Percentiles rank a stretch among this genome's conserved stretches.
Evolutionary conservation across 2,329 filamentous ascomycete genomes (phyloP).

Genomic region (Fusarium newnesense): DNA sequence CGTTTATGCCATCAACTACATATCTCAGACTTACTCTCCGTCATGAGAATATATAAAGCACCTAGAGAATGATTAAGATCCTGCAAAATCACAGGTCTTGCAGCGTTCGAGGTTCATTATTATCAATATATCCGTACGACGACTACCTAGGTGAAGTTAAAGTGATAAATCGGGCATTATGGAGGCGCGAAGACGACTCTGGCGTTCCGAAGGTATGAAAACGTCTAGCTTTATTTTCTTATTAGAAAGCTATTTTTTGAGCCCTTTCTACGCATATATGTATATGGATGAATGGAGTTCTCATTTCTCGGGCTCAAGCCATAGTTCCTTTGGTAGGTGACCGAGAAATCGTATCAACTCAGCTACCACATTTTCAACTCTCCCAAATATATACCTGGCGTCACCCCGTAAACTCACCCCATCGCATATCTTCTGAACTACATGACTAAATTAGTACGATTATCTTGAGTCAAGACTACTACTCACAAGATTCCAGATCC

Average conservation of each 20-base stretch:
- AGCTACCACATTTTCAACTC: constrained; percentile 2
- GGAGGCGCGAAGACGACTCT: neutral
- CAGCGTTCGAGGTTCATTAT: too few relatives aligned
- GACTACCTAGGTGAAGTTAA: neutral
- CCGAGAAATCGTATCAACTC: constrained; percentile 23
- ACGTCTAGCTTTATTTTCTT: neutral
- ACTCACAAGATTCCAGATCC: constrained; percentile 23
- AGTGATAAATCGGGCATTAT: neutral
- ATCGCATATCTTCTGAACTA: constrained; percentile 14
- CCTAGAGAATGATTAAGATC: too few relatives aligned
- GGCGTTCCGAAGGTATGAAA: neutral
- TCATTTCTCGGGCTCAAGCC: constrained; percentile 24
- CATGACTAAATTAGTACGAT: neutral
- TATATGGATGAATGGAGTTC: neutral
- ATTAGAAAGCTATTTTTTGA: neutral
- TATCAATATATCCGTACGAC: neutral
- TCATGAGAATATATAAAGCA: too few relatives aligned
- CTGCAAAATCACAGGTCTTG: too few relatives aligned
- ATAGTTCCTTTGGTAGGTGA: constrained; percentile 23
- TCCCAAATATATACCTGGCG: constrained; percentile 10
- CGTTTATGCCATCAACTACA: neutral
- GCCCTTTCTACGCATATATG: neutral
- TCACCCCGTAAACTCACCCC: neutral
- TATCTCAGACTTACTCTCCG: neutral
- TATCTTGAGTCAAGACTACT: neutral